phyloP scores from a whole-genome alignment of 2,329 filamentous ascomycete genomes.

The Pseudogymnoascus sp. region DNA sequence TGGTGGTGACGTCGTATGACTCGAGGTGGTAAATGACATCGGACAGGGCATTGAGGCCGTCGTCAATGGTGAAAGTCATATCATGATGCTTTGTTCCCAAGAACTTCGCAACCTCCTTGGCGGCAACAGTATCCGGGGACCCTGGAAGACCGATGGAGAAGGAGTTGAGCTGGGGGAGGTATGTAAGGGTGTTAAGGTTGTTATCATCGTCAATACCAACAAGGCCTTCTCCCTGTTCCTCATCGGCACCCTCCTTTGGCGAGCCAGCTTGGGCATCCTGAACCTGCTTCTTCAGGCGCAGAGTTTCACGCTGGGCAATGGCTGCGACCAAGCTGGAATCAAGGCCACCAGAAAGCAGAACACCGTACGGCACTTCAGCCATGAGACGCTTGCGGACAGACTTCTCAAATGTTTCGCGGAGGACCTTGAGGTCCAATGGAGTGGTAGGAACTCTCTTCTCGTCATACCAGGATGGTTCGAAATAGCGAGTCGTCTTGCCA shows the following conservation, averaged over 20 bases:
- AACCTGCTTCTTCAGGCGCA: conserved; percentile 61
- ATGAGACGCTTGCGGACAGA: conserved; percentile 94
- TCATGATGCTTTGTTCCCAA: conserved; percentile 96
- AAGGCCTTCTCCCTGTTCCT: conserved; percentile 59
- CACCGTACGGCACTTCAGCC: conserved; percentile 97
- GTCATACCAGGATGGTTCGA: conserved; percentile 88
- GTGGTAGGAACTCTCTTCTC: conserved; percentile 66
- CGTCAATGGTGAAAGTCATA: conserved; percentile 96
- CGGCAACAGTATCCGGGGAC: conserved; percentile 86
- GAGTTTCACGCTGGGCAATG: conserved; percentile 88
- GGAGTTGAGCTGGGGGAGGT: conserved; percentile 91
- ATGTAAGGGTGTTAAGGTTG: conserved; percentile 79
- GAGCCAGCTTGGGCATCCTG: conserved; percentile 40
- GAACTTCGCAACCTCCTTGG: conserved; percentile 89
- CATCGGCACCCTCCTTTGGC: conserved; percentile 42
- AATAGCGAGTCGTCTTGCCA: conserved; percentile 77
- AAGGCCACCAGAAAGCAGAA: conserved; percentile 86
- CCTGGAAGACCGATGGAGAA: conserved; percentile 96
- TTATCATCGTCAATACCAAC: conserved; percentile 94
- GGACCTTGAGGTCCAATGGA: conserved; percentile 73
- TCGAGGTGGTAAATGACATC: conserved; percentile 98
- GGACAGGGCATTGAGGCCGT: conserved; percentile 90
- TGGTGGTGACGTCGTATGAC: conserved; percentile 96
- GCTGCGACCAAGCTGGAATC: conserved; percentile 93
- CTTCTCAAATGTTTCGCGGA: conserved; percentile 78